A percentile compares a stretch with the other conserved stretches of the same genome.
Evolutionary conservation across 345 rosid species (phyloP).

Genomic region (Citrus medica): DNA sequence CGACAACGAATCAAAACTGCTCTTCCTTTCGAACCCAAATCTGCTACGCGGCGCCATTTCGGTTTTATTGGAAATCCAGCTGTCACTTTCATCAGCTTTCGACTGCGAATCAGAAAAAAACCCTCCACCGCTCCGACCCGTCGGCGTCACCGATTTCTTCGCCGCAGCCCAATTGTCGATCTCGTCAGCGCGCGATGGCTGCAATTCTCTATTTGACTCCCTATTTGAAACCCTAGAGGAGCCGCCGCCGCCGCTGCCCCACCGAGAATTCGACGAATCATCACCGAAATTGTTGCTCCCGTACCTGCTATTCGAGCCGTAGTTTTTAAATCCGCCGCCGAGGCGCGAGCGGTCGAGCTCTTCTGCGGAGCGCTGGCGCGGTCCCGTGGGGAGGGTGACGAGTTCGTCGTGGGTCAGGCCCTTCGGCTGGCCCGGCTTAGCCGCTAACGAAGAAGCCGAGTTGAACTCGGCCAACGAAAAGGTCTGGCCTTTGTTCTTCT

Average conservation of each 20-base stretch:
- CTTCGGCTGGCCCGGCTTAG: slow-evolving; percentile 18
- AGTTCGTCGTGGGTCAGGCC: slow-evolving; percentile 60
- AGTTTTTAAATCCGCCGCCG: slow-evolving; percentile 74
- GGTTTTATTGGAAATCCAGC: slow-evolving; percentile 66
- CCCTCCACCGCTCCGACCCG: slow-evolving; percentile 27
- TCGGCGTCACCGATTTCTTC: slow-evolving; percentile 39
- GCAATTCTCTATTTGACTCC: slow-evolving; percentile 46
- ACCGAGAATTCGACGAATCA: slow-evolving; percentile 52
- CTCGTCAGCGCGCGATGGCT: slow-evolving; percentile 89
- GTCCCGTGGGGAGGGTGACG: slow-evolving; percentile 75
- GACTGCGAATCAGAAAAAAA: slow-evolving; percentile 69
- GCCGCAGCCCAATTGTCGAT: slow-evolving; percentile 76
- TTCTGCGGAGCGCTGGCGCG: slow-evolving; percentile 80
- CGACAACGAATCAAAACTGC: slow-evolving; percentile 67
- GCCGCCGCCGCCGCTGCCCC: slow-evolving; percentile 31
- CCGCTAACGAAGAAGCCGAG: slow-evolving; percentile 2
- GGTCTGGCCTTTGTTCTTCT: slow-evolving; percentile 71
- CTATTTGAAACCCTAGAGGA: slow-evolving; percentile 51
- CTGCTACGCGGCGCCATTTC: slow-evolving; percentile 18
- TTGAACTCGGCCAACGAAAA: slow-evolving; percentile 63
- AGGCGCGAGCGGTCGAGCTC: slow-evolving; percentile 75
- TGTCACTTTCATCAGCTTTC: slow-evolving; percentile 84
- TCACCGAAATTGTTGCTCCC: slow-evolving; percentile 36
- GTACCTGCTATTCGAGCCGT: slow-evolving; percentile 25
- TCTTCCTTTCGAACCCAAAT: slow-evolving; percentile 60